A percentile compares a stretch with the other conserved stretches of the same genome.
These are phyloP conservation scores for Ocimum tenuiflorum DNA, from an alignment of 257 asterid genomes.

Conservation along the genomic window DNA sequence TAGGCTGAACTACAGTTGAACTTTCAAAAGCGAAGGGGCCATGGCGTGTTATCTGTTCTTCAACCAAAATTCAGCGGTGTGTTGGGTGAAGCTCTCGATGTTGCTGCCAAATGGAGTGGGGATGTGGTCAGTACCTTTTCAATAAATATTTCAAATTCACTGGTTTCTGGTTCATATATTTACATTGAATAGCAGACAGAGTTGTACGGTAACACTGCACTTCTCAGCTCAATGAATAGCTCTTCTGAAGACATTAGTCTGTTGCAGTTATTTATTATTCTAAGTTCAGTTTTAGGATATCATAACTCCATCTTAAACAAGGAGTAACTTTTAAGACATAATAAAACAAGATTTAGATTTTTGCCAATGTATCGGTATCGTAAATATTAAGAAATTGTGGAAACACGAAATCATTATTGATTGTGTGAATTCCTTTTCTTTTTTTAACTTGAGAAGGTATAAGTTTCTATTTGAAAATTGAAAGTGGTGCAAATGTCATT, in stretches of 20 bases:
- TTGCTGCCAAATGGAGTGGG: slow-evolving; percentile 99
- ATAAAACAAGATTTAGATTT: slow-evolving; percentile 1
- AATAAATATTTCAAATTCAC: slow-evolving; percentile 10
- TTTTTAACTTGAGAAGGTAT: neutral
- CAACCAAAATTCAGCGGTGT: slow-evolving; percentile 98
- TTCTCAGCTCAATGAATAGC: neutral
- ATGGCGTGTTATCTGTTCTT: slow-evolving; percentile 81
- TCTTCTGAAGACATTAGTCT: neutral
- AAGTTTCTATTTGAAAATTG: neutral
- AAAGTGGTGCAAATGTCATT: neutral
- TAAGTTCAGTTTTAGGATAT: neutral
- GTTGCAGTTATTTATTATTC: neutral
- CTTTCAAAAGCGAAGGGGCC: slow-evolving; percentile 96
- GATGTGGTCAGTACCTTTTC: slow-evolving; percentile 73
- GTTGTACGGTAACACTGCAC: slow-evolving; percentile 12
- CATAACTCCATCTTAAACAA: neutral
- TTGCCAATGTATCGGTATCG: neutral
- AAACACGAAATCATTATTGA: neutral
- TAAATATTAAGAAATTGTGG: neutral
- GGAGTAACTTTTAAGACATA: neutral
- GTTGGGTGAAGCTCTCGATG: slow-evolving; percentile 96
- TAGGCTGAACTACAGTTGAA: slow-evolving; percentile 96
- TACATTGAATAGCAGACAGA: neutral
- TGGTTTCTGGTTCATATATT: slow-evolving; percentile 5
- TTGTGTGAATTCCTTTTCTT: neutral